These are phyloP conservation scores for Candida sanyaensis DNA, from an alignment of 1,139 yeast genomes.

Conservation along the genomic window DNA sequence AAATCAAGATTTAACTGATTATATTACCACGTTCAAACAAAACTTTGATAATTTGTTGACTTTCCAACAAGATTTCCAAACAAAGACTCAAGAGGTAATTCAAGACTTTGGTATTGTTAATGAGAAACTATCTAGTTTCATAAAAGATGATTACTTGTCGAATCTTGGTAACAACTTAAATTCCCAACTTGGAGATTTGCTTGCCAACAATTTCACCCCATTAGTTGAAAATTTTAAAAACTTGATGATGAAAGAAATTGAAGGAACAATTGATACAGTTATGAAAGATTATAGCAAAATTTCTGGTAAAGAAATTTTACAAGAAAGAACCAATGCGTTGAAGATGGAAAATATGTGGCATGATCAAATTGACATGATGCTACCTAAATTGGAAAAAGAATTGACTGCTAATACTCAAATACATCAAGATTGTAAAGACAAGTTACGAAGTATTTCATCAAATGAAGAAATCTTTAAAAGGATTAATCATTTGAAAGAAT, in stretches of 20 bases:
- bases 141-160: constrained; percentile 16
- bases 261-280: constrained; percentile 10
- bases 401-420: constrained; percentile 2
- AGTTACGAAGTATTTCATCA: constrained; percentile 2
- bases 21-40: constrained; percentile 7
- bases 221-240: constrained; percentile 7
- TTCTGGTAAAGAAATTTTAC: constrained; percentile 6
- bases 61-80: constrained; percentile 9
- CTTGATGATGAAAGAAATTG: constrained; percentile 10
- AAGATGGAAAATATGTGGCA: constrained; percentile 10
- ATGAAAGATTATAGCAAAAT: constrained; percentile 5
- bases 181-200: constrained; percentile 9
- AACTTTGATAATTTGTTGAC: constrained; percentile 6
- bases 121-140: constrained; percentile 17
- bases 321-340: constrained; percentile 8
- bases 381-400: constrained; percentile 8
- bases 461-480: constrained; percentile 3
- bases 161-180: constrained; percentile 10
- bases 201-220: constrained; percentile 7
- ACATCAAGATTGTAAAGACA: constrained; percentile 8
- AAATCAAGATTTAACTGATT: constrained; percentile 7
- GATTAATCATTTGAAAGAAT: constrained; percentile 4
- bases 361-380: neutral
- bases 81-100: constrained; percentile 10
- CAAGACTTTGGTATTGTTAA: constrained; percentile 16